phyloP scores from a whole-genome alignment of 768 basidiomycete species.

The Pleurotus djamor region DNA sequence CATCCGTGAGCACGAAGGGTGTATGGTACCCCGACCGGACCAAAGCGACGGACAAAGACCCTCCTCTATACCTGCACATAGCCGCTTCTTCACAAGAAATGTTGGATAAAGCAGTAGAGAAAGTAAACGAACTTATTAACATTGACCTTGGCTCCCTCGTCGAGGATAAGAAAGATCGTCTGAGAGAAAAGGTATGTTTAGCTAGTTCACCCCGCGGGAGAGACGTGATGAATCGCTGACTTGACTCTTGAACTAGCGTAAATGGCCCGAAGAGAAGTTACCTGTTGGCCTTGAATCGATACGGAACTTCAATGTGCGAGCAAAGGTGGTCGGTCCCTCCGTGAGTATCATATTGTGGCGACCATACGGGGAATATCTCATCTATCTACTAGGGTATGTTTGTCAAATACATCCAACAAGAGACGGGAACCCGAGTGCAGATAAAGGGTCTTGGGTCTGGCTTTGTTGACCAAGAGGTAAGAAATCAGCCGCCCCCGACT shows the following conservation, averaged over 20 bases:
- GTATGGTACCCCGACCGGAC: constrained; percentile 93
- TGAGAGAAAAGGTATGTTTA: constrained; percentile 59
- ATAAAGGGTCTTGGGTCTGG: constrained; percentile 96
- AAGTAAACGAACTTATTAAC: constrained; percentile 69
- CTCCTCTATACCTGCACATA: constrained; percentile 92
- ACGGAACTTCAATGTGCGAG: constrained; percentile 95
- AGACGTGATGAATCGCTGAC: background rate
- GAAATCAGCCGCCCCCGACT: background rate
- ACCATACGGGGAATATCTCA: background rate
- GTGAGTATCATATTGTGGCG: constrained; percentile 37
- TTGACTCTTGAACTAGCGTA: constrained; percentile 50
- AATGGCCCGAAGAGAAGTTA: constrained; percentile 98
- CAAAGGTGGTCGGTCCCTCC: constrained; percentile 95
- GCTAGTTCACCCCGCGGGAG: background rate
- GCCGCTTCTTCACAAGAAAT: constrained; percentile 69
- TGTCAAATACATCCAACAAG: constrained; percentile 97
- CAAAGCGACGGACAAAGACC: constrained; percentile 91
- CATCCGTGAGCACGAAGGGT: constrained; percentile 90
- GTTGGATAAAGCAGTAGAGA: constrained; percentile 66
- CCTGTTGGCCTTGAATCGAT: constrained; percentile 87
- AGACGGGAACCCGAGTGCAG: constrained; percentile 94
- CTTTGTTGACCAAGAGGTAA: constrained; percentile 67
- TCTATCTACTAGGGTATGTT: constrained; percentile 36
- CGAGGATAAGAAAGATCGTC: constrained; percentile 70
- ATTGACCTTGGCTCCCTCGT: constrained; percentile 81